Conservation (phyloP, 495 filamentous ascomycete species). For the Talaromyces adpressus region DNA sequence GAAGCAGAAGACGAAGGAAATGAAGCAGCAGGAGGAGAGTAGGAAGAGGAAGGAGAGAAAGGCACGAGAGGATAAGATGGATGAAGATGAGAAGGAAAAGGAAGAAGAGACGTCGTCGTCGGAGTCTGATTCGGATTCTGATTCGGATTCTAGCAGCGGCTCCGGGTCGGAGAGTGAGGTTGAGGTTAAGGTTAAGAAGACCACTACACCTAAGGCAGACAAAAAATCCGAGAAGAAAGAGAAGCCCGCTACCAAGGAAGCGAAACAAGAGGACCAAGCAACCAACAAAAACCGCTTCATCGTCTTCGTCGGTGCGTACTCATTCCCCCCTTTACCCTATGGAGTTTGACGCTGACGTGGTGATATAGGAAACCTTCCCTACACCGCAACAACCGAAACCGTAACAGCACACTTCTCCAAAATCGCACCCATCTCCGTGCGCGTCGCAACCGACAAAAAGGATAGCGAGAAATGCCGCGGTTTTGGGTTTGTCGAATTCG, state of each 20-base stretch:
- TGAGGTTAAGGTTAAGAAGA: background rate
- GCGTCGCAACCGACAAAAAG: slow-evolving; percentile 66
- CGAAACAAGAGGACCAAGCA: slow-evolving; percentile 17
- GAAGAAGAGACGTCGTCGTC: slow-evolving; percentile 9
- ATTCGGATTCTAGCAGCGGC: background rate
- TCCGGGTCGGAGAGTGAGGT: background rate
- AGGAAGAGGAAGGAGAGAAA: slow-evolving; percentile 15
- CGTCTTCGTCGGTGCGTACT: slow-evolving; percentile 62
- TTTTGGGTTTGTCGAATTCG: slow-evolving; percentile 91
- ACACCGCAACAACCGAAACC: slow-evolving; percentile 60
- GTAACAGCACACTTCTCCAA: slow-evolving; percentile 70
- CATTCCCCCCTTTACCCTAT: background rate
- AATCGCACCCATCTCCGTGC: slow-evolving; percentile 63
- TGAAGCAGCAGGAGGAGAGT: slow-evolving; percentile 12
- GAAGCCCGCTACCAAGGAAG: slow-evolving; percentile 11
- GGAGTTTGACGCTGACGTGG: background rate
- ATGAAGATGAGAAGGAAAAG: slow-evolving; percentile 10
- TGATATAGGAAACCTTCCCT: slow-evolving; percentile 74
- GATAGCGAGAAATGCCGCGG: slow-evolving; percentile 69
- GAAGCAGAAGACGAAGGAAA: slow-evolving; percentile 15
- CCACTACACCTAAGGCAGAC: background rate
- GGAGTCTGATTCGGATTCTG: slow-evolving; percentile 6
- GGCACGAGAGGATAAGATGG: slow-evolving; percentile 11
- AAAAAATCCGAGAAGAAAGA: slow-evolving; percentile 12
- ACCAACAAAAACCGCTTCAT: slow-evolving; percentile 63